Base-by-base conservation (phyloP, 1,139 yeast species). In the Diutina mesorugosa region DNA sequence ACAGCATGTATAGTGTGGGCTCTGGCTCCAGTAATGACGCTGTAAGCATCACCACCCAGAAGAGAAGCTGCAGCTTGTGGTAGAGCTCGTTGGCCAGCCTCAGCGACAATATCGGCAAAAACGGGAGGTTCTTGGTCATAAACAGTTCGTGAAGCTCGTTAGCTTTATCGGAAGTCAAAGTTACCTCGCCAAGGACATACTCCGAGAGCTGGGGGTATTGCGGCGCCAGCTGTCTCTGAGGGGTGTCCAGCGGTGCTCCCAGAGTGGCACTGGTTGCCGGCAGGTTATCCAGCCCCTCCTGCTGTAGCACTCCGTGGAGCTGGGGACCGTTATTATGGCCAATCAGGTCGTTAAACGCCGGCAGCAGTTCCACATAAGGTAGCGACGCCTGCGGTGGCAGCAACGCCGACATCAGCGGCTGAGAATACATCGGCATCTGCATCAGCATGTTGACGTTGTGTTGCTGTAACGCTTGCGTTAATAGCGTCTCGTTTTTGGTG, bases 31-130 rank as follows among this genome's bases (percentile, higher is more conserved):
- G 83, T 29, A 87, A 72, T 50, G 95, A 84, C 0, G 97, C 95
- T 0, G 96, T 90, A 54, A 89, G 73, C 72, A 89, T 87, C 0
- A 90, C 93, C 0, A 95, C 81, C 98, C 98, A 91, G 67, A 91
- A 91, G 54, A 91, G 73, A 32, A 90, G 72, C 66, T 88, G 95
- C 0, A 96, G 87, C 66, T 87, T 93, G 30, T 87, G 80, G 67
- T 89, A 89, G 47, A 90, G 77, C 66, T 87, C 95, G 0, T 85
- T 79, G 1, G 96, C 95, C 55, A 83, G 79, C 57, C 78, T 73
- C 0, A 95, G 82, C 47, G 84, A 79, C 64, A 90, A 74, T 9
- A 91, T 87, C 1, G 97, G 97, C 61, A 90, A 74, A 64, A 78
- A 87, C 0, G 96, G 95, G 35, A 88, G 72, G 64, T 85, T 86